Percentiles rank a stretch among this genome's conserved stretches.
phyloP scores from a whole-genome alignment of 2,329 filamentous ascomycete species.

The Penicillium sp. region DNA sequence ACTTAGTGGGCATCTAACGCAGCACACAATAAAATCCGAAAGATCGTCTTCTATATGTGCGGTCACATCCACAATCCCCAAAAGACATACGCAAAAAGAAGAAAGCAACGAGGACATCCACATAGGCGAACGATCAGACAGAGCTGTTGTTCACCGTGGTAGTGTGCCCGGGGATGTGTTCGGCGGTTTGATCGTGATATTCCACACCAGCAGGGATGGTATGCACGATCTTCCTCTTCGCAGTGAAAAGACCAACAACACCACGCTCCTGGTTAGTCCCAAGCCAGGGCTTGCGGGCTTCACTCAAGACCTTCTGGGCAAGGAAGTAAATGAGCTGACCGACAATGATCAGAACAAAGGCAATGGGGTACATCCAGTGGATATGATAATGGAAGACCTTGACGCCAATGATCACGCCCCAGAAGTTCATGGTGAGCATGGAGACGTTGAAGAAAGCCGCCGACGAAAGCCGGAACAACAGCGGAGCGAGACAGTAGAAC shows the following conservation, averaged over 20 bases:
- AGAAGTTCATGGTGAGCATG: slow-evolving; percentile 91
- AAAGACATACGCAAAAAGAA: background rate
- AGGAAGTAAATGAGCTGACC: slow-evolving; percentile 87
- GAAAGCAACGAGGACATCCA: background rate
- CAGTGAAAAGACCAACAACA: slow-evolving; percentile 77
- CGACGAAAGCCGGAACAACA: slow-evolving; percentile 83
- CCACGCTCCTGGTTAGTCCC: slow-evolving; percentile 81
- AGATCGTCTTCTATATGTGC: background rate
- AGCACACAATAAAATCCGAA: background rate
- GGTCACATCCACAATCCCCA: background rate
- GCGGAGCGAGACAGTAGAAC: slow-evolving; percentile 85
- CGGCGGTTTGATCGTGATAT: slow-evolving; percentile 15
- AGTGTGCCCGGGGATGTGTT: slow-evolving; percentile 8
- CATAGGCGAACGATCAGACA: slow-evolving; percentile 4
- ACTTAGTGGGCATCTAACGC: background rate
- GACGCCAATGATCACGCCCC: slow-evolving; percentile 91
- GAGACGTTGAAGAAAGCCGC: slow-evolving; percentile 98
- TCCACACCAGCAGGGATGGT: slow-evolving; percentile 14
- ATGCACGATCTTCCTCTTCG: slow-evolving; percentile 67
- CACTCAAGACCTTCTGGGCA: slow-evolving; percentile 75
- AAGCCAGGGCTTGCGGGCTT: slow-evolving; percentile 93
- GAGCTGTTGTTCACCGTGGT: slow-evolving; percentile 13
- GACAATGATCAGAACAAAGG: slow-evolving; percentile 87
- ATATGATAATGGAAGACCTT: slow-evolving; percentile 77
- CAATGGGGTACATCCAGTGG: slow-evolving; percentile 91